Conservation (phyloP, 139 green algal species). For the Marvania coccoides region DNA sequence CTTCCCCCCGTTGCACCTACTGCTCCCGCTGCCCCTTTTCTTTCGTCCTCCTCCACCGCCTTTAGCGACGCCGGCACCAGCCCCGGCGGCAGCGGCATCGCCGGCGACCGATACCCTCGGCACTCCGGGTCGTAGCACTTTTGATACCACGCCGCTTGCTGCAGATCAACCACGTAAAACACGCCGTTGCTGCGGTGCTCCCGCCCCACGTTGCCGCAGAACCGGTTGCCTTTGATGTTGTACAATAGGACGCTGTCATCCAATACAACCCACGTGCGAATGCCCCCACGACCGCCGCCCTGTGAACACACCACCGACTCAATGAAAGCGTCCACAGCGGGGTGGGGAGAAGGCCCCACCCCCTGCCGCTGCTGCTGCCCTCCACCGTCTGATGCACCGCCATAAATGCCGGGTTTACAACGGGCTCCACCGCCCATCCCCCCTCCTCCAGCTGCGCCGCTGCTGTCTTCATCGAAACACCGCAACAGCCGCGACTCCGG, state of each 20-base stretch:
- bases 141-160: slow-evolving; percentile 40
- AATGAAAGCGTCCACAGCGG: slow-evolving; percentile 44
- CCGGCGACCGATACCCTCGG: slow-evolving; percentile 32
- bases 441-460: too few relatives aligned
- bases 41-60: not conserved
- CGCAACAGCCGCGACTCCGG: slow-evolving; percentile 17
- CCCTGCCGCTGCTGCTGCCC: too few relatives aligned
- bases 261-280: slow-evolving; percentile 43
- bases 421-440: too few relatives aligned
- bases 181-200: slow-evolving; percentile 65
- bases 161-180: slow-evolving; percentile 43
- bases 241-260: slow-evolving; percentile 23
- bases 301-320: slow-evolving; percentile 8
- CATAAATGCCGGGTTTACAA: too few relatives aligned
- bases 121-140: slow-evolving; percentile 46
- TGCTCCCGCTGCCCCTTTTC: not conserved
- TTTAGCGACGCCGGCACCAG: not conserved
- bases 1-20: not conserved
- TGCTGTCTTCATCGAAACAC: slow-evolving; percentile 16
- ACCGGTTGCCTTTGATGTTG: slow-evolving; percentile 44
- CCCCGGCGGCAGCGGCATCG: slow-evolving; percentile 28
- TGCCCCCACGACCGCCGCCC: slow-evolving; percentile 6
- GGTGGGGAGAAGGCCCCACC: slow-evolving; percentile 40
- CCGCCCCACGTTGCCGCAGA: slow-evolving; percentile 47
- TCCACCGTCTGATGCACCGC: too few relatives aligned